Base-by-base conservation (phyloP, 768 basidiomycete genomes). In the Auricularia cornea region DNA sequence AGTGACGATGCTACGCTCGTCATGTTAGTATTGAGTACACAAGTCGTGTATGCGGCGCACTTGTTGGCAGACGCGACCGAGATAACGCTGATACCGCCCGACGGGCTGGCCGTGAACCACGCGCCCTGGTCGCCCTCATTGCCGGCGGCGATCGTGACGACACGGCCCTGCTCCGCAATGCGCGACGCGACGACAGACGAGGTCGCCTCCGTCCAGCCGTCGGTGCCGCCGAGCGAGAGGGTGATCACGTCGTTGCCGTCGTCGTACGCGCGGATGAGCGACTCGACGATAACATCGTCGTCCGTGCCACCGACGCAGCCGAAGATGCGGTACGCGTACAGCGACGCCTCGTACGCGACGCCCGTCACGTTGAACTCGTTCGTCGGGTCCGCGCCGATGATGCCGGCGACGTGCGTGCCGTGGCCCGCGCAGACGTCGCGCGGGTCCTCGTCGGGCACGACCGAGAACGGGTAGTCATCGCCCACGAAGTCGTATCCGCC, bases 301-400 rank as follows among this genome's bases (percentile, higher is more conserved):
- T 71, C 64, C 0, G 75, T 66, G 1, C 63, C 62, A 5, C 70
- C 72, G 29, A 51, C 62, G 62, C 62, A 63, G n/a, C 62, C 62
- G 31, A 63, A 59, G 54, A 63, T 75, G 73, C 60, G 66, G 72
- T 65, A 65, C 38, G 61, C 62, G 38, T 52, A 74, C 11, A 75
- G 64, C 1, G 68, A 68, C 0, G 77, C 74, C 10, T 70, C 66
- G 30, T 77, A 77, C 0, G 76, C 76, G 52, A 75, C 74, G 64
- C 78, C 77, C n/a, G 73, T 71, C 23, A 76, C 69, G 66, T 72
- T 73, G 66, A 73, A 73, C 51, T 66, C 57, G 67, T 77, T 78
- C 35, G 65, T 69, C 5, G 67, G 60, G 48, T 69, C 44, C n/a
- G 72, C 71, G 26, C 69, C 75, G 65, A 73, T 68, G 64, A 72